Percentiles rank a stretch among this genome's conserved stretches.
Conservation (phyloP, 2,329 filamentous ascomycete genomes). For the Scedosporium boydii region DNA sequence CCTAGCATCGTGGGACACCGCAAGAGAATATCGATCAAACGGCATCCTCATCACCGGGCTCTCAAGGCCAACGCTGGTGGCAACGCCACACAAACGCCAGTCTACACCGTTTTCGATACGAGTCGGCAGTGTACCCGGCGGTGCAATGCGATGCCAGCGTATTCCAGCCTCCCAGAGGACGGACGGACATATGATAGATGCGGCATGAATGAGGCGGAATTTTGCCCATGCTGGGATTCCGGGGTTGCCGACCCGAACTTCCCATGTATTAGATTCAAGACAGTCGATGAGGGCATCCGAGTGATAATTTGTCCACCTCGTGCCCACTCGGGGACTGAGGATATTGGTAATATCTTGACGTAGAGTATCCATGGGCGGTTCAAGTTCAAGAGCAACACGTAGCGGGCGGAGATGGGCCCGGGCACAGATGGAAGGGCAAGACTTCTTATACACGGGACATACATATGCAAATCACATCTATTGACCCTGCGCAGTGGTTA, state of each 20-base stretch:
- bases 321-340: neutral
- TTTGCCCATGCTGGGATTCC: neutral
- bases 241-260: neutral
- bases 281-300: neutral
- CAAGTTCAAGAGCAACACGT: neutral
- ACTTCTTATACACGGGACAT: no score
- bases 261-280: neutral
- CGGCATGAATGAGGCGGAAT: neutral
- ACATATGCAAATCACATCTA: no score
- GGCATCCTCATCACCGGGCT: neutral
- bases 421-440: no score
- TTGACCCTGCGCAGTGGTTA: no score
- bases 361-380: neutral
- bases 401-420: no score
- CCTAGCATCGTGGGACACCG: neutral
- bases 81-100: neutral
- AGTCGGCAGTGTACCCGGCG: neutral
- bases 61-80: neutral
- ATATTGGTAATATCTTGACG: neutral
- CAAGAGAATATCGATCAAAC: neutral
- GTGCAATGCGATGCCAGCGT: neutral
- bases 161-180: neutral
- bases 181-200: neutral
- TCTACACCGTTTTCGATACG: neutral
- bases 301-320: neutral